A percentile compares a stretch with the other conserved stretches of the same genome.
Conservation (phyloP, 805 yeast genomes). For the Wickerhamomyces pijperi region DNA sequence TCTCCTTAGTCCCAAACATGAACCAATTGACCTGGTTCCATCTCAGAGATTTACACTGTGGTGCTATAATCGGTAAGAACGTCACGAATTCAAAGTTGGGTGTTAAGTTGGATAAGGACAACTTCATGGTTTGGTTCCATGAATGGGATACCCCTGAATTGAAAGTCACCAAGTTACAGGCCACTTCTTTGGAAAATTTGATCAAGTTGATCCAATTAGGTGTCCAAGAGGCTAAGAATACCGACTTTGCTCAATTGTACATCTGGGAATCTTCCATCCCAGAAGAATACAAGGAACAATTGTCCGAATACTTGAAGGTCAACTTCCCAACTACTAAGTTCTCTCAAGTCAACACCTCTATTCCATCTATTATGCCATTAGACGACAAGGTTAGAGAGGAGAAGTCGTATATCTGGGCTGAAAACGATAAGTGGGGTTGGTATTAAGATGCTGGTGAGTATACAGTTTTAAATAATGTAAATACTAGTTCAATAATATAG, state of each 20-base stretch:
- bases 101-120: constrained; percentile 14
- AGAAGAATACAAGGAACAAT: constrained; percentile 5
- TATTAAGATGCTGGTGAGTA: constrained; percentile 23
- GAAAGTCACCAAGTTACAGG: constrained; percentile 13
- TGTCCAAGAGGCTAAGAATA: constrained; percentile 17
- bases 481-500: no score
- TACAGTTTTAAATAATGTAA: no score
- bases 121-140: constrained; percentile 35
- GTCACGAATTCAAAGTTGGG: constrained; percentile 18
- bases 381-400: constrained; percentile 8
- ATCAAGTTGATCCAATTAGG: constrained; percentile 22
- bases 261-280: constrained; percentile 28
- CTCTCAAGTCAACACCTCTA: constrained; percentile 22
- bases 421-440: constrained; percentile 39
- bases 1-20: constrained; percentile 25
- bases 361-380: constrained; percentile 28
- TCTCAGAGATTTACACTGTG: constrained; percentile 24
- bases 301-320: constrained; percentile 2
- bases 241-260: constrained; percentile 11
- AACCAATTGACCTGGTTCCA: constrained; percentile 33
- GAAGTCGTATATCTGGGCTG: constrained; percentile 24
- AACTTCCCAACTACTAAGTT: constrained; percentile 9
- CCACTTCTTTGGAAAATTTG: constrained; percentile 13
- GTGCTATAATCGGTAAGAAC: constrained; percentile 18
- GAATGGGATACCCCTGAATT: constrained; percentile 26